Evolutionary conservation across 1,284 basidiomycete species (phyloP).

Genomic region (Austroboletus niveus): DNA sequence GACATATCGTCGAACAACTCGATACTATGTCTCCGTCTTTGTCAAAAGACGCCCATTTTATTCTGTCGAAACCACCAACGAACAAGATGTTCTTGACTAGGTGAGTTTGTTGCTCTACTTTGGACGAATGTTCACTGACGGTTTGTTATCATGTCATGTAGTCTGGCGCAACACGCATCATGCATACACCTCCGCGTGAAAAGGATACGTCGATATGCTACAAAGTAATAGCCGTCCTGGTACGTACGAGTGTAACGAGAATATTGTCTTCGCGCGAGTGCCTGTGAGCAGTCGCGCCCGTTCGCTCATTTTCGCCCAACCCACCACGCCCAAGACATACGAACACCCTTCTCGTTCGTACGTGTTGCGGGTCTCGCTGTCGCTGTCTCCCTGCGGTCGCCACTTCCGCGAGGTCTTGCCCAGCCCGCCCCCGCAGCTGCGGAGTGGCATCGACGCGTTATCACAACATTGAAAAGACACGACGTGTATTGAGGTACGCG

Average conservation of each 20-base stretch:
- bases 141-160: conserved; percentile 27
- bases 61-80: conserved; percentile 81
- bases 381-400: conserved; percentile 45
- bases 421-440: too few species aligned
- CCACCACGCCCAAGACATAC: too few species aligned
- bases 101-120: conserved; percentile 36
- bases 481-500: conserved; percentile 90
- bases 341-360: too few species aligned
- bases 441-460: conserved; percentile 72
- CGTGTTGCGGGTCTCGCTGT: conserved; percentile 50
- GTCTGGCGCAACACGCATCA: conserved; percentile 83
- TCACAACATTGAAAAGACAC: conserved; percentile 95
- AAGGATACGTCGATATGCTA: conserved; percentile 73
- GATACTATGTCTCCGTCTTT: conserved; percentile 63
- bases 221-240: conserved; percentile 70
- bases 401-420: conserved; percentile 35
- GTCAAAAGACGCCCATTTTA: conserved; percentile 88
- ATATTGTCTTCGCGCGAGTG: too few species aligned
- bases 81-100: conserved; percentile 70
- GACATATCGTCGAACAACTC: too few species aligned
- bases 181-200: conserved; percentile 87
- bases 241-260: too few species aligned
- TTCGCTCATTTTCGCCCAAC: too few species aligned
- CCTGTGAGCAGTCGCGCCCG: too few species aligned
- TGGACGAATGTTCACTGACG: not conserved